Percentiles rank a stretch among this genome's conserved stretches.
These are phyloP conservation scores for Phytophthora aleatoria DNA, from an alignment of 352 stramenopile genomes.

Conservation along the genomic window DNA sequence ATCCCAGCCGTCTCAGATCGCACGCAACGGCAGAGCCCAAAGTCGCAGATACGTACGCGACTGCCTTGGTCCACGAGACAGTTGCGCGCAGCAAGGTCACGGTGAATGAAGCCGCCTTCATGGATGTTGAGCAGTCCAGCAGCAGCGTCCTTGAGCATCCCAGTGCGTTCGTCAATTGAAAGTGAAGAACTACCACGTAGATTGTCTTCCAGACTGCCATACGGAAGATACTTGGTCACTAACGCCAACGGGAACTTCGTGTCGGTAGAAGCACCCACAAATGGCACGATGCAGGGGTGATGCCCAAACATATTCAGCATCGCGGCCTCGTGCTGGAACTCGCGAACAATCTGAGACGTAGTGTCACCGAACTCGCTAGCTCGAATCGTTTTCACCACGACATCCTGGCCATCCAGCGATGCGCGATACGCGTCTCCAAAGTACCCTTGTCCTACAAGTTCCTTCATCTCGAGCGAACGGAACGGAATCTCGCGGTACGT, in stretches of 20 bases:
- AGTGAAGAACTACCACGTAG: conserved; percentile 36
- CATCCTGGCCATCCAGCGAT: conserved; percentile 62
- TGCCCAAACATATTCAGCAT: conserved; percentile 85
- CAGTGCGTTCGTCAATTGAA: conserved; percentile 51
- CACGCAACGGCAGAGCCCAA: conserved; percentile 75
- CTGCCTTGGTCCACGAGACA: conserved; percentile 71
- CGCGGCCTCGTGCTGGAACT: conserved; percentile 84
- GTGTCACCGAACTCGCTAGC: conserved; percentile 77
- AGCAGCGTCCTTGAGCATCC: conserved; percentile 77
- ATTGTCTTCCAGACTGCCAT: conserved; percentile 77
- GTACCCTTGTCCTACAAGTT: conserved; percentile 76
- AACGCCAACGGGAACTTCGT: conserved; percentile 65
- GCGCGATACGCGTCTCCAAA: conserved; percentile 82
- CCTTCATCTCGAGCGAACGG: conserved; percentile 64
- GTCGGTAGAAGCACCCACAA: conserved; percentile 79
- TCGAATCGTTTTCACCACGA: conserved; percentile 85
- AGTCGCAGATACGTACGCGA: conserved; percentile 79
- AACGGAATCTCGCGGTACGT: conserved; percentile 82
- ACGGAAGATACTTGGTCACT: conserved; percentile 77
- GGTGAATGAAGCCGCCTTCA: conserved; percentile 85
- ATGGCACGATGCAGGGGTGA: conserved; percentile 82
- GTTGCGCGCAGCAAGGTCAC: conserved; percentile 80
- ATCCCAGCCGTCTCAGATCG: conserved; percentile 50
- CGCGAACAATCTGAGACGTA: conserved; percentile 74
- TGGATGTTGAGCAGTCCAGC: conserved; percentile 83